A percentile compares a stretch with the other conserved stretches of the same genome.
phyloP scores from a whole-genome alignment of 2,329 filamentous ascomycete species.

The Pyrenochaeta sp. region DNA sequence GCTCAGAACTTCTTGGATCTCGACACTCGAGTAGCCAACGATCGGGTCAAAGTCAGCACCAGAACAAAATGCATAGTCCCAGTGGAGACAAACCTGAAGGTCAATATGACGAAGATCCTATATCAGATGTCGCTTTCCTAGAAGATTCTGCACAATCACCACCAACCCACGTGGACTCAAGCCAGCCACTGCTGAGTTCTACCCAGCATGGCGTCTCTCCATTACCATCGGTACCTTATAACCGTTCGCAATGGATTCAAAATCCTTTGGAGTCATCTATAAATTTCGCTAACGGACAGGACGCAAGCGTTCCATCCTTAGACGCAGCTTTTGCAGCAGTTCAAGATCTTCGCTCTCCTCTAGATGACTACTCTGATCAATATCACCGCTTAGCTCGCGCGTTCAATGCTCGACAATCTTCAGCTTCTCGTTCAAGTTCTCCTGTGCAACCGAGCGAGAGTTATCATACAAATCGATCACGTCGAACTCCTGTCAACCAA shows the following conservation, averaged over 20 bases:
- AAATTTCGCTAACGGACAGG: conserved; percentile 1
- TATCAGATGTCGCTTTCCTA: no score
- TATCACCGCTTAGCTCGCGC: conserved; percentile 9
- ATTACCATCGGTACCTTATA: conserved; percentile 33
- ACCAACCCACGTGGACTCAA: conserved; percentile 8
- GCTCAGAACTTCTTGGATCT: conserved; percentile 32
- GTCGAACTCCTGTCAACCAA: no score
- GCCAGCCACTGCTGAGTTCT: conserved; percentile 8
- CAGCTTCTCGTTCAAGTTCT: not conserved
- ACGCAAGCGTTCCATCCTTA: conserved; percentile 4
- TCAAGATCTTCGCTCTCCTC: conserved; percentile 33
- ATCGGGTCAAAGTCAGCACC: conserved; percentile 21
- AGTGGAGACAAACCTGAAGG: no score
- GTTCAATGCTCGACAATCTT: conserved; percentile 7
- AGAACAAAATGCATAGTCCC: no score
- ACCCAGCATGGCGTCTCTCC: conserved; percentile 16
- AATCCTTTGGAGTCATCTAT: conserved; percentile 2
- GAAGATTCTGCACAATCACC: not conserved
- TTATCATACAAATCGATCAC: not conserved
- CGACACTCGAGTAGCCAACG: conserved; percentile 32
- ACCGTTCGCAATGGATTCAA: conserved; percentile 12
- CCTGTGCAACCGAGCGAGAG: not conserved
- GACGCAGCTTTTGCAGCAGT: conserved; percentile 28
- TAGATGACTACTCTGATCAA: conserved; percentile 31
- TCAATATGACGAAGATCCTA: no score